phyloP scores from a whole-genome alignment of 805 yeast species.

The Sugiyamaella smithiae region DNA sequence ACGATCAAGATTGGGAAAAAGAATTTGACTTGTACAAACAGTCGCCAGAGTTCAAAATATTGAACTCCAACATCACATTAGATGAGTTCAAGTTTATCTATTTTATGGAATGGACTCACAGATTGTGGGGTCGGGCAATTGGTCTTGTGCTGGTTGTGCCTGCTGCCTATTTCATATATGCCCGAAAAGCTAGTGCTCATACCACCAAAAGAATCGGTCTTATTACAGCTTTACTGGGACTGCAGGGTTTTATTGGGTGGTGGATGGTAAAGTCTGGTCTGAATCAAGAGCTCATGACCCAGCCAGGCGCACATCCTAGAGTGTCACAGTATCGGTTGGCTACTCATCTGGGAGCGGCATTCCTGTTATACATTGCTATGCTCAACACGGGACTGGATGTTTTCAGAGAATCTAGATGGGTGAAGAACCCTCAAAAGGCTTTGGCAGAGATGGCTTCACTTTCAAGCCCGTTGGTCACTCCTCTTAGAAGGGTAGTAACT shows the following conservation, averaged over 20 bases:
- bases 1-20: constrained; percentile 74
- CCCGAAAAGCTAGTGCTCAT: constrained; percentile 62
- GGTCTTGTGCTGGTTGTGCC: constrained; percentile 84
- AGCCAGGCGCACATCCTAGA: constrained; percentile 90
- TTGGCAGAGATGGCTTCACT: constrained; percentile 54
- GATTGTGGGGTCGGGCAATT: constrained; percentile 87
- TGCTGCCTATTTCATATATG: constrained; percentile 71
- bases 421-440: constrained; percentile 61
- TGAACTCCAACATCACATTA: constrained; percentile 83
- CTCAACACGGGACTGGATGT: constrained; percentile 86
- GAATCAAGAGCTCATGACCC: constrained; percentile 71
- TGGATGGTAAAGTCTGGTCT: constrained; percentile 99
- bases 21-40: constrained; percentile 79
- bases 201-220: constrained; percentile 68
- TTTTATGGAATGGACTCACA: constrained; percentile 97
- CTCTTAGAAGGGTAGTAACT: constrained; percentile 52
- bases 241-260: constrained; percentile 98
- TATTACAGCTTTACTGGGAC: constrained; percentile 72
- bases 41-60: constrained; percentile 86
- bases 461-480: constrained; percentile 52
- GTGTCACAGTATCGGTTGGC: constrained; percentile 94
- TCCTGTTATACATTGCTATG: constrained; percentile 82
- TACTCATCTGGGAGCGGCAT: constrained; percentile 92
- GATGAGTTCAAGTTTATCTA: constrained; percentile 94
- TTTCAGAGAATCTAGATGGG: constrained; percentile 67